Conservation (phyloP, 78 protist genomes). For the Dictyostelium intermedium region DNA sequence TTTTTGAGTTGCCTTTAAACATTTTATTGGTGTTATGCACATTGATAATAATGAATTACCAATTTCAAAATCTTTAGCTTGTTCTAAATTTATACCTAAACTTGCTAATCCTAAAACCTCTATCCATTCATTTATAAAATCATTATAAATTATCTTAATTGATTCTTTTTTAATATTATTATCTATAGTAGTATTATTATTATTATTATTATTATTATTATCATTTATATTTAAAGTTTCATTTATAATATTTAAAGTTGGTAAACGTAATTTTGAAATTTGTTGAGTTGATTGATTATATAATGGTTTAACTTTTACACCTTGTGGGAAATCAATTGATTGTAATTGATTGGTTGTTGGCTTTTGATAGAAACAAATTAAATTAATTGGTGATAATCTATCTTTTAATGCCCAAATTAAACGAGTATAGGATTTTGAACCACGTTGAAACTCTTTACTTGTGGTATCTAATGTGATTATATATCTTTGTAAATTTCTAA, state of each 20-base stretch:
- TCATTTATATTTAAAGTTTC: not conserved
- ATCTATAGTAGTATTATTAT: not conserved
- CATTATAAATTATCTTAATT: not conserved
- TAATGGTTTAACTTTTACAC: not conserved
- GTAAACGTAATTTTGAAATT: not conserved
- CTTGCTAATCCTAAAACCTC: not conserved
- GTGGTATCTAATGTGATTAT: constrained; percentile 7
- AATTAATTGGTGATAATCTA: not conserved
- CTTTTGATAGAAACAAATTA: not conserved
- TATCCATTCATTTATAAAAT: constrained; percentile 11
- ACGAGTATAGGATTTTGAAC: constrained; percentile 2
- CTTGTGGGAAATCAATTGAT: constrained; percentile 30
- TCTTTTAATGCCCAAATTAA: constrained; percentile 22
- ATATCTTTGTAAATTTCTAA: constrained; percentile 21
- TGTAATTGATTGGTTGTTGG: not conserved
- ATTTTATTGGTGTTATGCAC: not conserved
- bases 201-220: not conserved
- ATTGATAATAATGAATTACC: not conserved
- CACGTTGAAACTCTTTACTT: constrained; percentile 3
- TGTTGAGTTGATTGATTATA: not conserved
- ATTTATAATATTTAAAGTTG: not conserved
- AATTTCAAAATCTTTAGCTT: not conserved
- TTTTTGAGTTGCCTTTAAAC: not conserved
- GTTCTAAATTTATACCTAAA: not conserved
- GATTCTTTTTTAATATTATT: not conserved